Evolutionary conservation across 1,284 basidiomycete species (phyloP).

Genomic region (Retiboletus flavoniger): DNA sequence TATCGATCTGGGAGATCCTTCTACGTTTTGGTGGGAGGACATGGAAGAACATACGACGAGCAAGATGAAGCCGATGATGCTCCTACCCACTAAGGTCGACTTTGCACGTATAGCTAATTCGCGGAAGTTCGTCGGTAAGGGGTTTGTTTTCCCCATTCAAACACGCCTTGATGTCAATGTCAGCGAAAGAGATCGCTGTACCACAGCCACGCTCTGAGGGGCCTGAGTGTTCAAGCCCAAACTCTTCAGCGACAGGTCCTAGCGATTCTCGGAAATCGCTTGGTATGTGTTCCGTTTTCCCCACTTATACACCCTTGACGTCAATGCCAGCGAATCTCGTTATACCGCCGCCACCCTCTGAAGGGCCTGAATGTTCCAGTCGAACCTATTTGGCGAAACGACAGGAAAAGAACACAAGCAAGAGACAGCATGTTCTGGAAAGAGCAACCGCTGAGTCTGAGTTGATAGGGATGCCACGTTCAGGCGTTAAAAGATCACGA

Average conservation of each 20-base stretch:
- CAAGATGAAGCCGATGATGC: too few species aligned
- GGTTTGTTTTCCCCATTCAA: neutral
- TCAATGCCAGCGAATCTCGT: neutral
- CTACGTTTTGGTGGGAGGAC: slow-evolving; percentile 14
- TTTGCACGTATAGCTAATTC: too few species aligned
- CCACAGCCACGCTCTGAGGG: neutral
- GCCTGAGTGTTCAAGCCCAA: too few species aligned
- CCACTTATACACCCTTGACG: too few species aligned
- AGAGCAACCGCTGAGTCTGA: neutral
- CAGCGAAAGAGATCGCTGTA: neutral
- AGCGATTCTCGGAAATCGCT: too few species aligned
- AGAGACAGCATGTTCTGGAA: neutral
- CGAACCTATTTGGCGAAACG: too few species aligned
- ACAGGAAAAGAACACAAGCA: neutral
- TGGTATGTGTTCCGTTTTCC: too few species aligned
- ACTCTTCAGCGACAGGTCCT: too few species aligned
- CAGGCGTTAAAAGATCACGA: neutral
- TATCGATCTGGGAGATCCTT: slow-evolving; percentile 6
- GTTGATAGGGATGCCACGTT: neutral
- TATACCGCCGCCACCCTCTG: neutral
- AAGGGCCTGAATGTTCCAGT: neutral
- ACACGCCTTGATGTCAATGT: neutral
- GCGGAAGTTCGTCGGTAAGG: neutral
- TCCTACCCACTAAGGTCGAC: too few species aligned
- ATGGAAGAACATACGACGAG: neutral